These are phyloP conservation scores for Rhodotorula sp. DNA, from an alignment of 1,284 basidiomycete species.

Conservation along the genomic window DNA sequence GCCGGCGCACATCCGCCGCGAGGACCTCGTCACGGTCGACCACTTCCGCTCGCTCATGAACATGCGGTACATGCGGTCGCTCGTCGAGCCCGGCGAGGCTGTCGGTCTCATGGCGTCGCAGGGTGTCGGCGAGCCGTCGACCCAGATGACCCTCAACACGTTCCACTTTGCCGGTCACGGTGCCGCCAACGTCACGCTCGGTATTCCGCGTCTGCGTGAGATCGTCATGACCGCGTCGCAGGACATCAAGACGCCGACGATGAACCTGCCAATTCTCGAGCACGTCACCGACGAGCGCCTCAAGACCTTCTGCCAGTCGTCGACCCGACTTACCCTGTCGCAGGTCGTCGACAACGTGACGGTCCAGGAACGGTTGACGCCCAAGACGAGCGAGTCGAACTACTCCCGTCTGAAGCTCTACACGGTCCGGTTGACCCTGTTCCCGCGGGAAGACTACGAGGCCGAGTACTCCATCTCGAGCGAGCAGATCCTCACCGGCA, in stretches of 20 bases:
- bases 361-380: constrained; percentile 75
- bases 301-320: constrained; percentile 82
- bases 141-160: constrained; percentile 99
- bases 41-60: constrained; percentile 78
- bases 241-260: constrained; percentile 97
- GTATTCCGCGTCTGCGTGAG: constrained; percentile 97
- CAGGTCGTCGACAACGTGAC: constrained; percentile 82
- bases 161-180: constrained; percentile 99
- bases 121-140: constrained; percentile 97
- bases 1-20: constrained; percentile 51
- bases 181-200: constrained; percentile 97
- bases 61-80: constrained; percentile 84
- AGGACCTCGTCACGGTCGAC: constrained; percentile 57
- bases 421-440: constrained; percentile 79
- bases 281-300: constrained; percentile 60
- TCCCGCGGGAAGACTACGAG: constrained; percentile 78
- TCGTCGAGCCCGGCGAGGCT: constrained; percentile 96
- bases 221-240: constrained; percentile 99
- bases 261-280: constrained; percentile 74
- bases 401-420: constrained; percentile 71
- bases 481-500: constrained; percentile 68
- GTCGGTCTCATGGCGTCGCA: constrained; percentile 97
- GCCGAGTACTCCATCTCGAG: constrained; percentile 80
- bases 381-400: constrained; percentile 59
- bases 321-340: constrained; percentile 79